phyloP scores from a whole-genome alignment of 495 filamentous ascomycete species.

The Annulohypoxylon bovei region DNA sequence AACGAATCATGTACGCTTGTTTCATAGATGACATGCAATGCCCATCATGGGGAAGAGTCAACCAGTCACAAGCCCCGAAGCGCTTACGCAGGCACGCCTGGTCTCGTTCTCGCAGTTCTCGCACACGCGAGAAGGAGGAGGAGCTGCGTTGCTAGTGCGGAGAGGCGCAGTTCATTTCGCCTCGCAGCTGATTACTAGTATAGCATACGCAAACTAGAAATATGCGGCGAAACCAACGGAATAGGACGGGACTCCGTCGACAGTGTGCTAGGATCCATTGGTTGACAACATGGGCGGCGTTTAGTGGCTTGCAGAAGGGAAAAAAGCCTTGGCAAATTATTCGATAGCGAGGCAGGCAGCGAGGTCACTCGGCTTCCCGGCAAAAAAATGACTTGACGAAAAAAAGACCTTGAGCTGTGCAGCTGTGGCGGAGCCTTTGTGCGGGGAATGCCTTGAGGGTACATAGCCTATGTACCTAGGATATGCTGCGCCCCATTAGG shows the following conservation, averaged over 20 bases:
- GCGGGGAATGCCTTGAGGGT: neutral
- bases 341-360: neutral
- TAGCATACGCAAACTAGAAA: neutral
- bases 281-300: neutral
- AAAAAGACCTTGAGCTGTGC: neutral
- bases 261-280: neutral
- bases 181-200: constrained; percentile 19
- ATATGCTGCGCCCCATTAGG: neutral
- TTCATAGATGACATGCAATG: constrained; percentile 5
- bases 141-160: neutral
- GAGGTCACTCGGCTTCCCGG: neutral
- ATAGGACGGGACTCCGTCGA: neutral
- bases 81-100: constrained; percentile 28
- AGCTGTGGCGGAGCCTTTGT: constrained; percentile 4
- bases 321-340: neutral
- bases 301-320: neutral
- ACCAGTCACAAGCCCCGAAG: constrained; percentile 18
- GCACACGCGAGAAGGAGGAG: neutral
- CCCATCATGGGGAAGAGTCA: neutral
- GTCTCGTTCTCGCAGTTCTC: neutral
- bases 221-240: neutral
- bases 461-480: constrained; percentile 3
- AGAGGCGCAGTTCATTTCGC: constrained; percentile 29
- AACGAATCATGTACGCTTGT: neutral
- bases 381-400: neutral